Conservation (phyloP, 2,329 filamentous ascomycete genomes). For the Epicoccum sorghinum region DNA sequence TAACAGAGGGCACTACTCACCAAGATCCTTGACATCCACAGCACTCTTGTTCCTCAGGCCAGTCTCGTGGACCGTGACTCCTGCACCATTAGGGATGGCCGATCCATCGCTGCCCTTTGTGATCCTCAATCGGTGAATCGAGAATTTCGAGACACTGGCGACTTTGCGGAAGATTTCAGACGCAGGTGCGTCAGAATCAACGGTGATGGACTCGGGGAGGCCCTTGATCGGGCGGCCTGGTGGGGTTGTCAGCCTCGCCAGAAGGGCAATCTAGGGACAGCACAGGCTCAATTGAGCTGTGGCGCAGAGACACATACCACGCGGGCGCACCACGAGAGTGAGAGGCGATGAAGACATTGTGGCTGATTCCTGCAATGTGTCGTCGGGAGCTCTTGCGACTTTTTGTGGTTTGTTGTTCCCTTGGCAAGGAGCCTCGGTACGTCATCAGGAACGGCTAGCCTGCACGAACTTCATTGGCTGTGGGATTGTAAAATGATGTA, state of each 20-base stretch:
- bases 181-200: constrained; percentile 58
- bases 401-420: constrained; percentile 16
- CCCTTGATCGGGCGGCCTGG: constrained; percentile 67
- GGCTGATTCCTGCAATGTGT: constrained; percentile 10
- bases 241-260: constrained; percentile 5
- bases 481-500: background rate
- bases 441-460: constrained; percentile 10
- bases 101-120: constrained; percentile 69
- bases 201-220: constrained; percentile 62
- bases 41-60: constrained; percentile 65
- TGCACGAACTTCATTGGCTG: constrained; percentile 5
- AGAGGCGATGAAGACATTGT: constrained; percentile 53
- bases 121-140: constrained; percentile 65
- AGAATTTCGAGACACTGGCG: constrained; percentile 60
- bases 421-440: constrained; percentile 18
- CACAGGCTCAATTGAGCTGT: constrained; percentile 6
- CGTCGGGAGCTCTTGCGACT: constrained; percentile 2
- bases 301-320: constrained; percentile 45
- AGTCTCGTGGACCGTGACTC: constrained; percentile 59
- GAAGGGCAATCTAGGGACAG: constrained; percentile 8
- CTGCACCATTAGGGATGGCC: constrained; percentile 61
- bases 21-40: constrained; percentile 90
- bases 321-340: constrained; percentile 52
- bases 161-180: constrained; percentile 64
- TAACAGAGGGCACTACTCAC: constrained; percentile 54